phyloP scores from a whole-genome alignment of 148 eudicot genomes.

The Simmondsia chinensis region DNA sequence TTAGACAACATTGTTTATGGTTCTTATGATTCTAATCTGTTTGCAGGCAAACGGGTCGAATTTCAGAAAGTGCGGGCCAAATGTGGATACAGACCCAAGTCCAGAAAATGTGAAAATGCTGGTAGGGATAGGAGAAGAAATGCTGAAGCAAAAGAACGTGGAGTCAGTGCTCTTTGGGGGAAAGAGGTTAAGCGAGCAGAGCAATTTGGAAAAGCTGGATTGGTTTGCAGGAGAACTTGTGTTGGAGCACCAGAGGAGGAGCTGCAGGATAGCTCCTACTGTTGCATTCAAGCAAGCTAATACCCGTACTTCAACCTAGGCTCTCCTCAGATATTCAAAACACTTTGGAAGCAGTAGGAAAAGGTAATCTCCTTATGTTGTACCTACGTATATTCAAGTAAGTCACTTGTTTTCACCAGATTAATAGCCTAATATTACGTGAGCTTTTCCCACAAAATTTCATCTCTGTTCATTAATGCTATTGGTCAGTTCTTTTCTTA shows the following conservation, averaged over 20 bases:
- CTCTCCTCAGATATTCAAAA: background rate
- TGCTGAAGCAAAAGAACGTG: conserved; percentile 87
- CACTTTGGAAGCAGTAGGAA: background rate
- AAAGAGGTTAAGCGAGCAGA: conserved; percentile 62
- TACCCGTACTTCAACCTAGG: conserved; percentile 26
- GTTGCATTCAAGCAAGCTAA: conserved; percentile 80
- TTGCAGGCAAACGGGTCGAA: conserved; percentile 86
- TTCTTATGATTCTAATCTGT: no score
- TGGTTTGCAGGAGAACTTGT: conserved; percentile 91
- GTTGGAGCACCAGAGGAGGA: conserved; percentile 85
- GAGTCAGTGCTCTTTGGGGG: conserved; percentile 87
- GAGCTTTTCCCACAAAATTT: no score
- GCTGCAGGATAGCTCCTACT: conserved; percentile 88
- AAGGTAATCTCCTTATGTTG: conserved; percentile 15
- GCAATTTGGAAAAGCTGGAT: conserved; percentile 81
- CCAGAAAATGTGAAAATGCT: conserved; percentile 67
- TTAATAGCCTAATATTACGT: no score
- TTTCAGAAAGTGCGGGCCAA: conserved; percentile 47
- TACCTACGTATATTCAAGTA: no score
- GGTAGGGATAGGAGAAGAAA: conserved; percentile 64
- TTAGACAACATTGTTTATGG: no score
- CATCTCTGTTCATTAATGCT: no score
- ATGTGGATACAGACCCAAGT: conserved; percentile 68
- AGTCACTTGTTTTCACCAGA: no score
- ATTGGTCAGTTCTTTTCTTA: background rate